phyloP scores from a whole-genome alignment of 2,329 filamentous ascomycete genomes.

The Neoarthrinium moseri region DNA sequence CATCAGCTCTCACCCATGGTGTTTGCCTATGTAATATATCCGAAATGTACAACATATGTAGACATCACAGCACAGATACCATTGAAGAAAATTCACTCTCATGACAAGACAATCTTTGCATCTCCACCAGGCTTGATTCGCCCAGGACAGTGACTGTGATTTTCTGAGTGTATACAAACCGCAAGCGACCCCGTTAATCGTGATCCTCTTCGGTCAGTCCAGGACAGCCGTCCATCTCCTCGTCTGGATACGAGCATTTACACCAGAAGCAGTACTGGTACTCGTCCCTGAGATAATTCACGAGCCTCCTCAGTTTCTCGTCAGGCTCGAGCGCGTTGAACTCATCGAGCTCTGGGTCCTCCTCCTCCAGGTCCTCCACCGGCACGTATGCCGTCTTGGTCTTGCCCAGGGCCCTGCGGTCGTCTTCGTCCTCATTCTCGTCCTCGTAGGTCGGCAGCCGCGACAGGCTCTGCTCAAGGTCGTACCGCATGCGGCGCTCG shows the following conservation, averaged over 20 bases:
- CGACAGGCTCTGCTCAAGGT: constrained; percentile 64
- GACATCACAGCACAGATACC: not conserved
- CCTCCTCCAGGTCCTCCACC: constrained; percentile 71
- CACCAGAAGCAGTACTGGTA: constrained; percentile 96
- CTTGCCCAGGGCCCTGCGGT: constrained; percentile 66
- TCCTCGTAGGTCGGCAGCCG: constrained; percentile 67
- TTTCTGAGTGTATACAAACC: too few species aligned
- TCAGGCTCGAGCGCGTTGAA: constrained; percentile 69
- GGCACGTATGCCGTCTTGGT: constrained; percentile 53
- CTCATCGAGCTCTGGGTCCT: constrained; percentile 76
- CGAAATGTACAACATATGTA: not conserved
- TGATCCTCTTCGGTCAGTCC: constrained; percentile 84
- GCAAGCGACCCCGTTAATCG: too few species aligned
- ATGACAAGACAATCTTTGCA: not conserved
- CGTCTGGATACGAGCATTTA: constrained; percentile 76
- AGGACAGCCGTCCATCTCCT: constrained; percentile 81
- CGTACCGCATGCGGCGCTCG: constrained; percentile 62
- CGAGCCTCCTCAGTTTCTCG: constrained; percentile 65
- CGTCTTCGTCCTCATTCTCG: constrained; percentile 68
- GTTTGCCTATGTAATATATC: not conserved
- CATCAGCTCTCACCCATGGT: too few species aligned
- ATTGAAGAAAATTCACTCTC: not conserved
- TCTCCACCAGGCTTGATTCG: not conserved
- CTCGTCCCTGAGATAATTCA: constrained; percentile 67
- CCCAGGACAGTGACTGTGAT: too few species aligned